These are phyloP conservation scores for Rhodomyrtus tomentosa DNA, from an alignment of 345 rosid species.

Conservation along the genomic window DNA sequence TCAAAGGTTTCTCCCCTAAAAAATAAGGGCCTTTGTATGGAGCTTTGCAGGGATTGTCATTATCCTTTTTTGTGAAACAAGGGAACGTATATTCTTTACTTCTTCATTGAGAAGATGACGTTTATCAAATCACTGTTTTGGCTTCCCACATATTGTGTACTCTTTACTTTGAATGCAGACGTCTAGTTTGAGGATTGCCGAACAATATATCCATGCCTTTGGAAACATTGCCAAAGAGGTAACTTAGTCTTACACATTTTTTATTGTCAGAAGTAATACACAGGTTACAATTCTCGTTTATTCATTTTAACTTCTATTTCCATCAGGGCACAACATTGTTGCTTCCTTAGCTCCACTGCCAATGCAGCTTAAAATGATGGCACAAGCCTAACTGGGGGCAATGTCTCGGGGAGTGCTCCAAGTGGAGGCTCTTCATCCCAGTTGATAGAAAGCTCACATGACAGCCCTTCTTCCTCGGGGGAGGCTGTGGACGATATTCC, in stretches of 20 bases:
- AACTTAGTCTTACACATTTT: no score
- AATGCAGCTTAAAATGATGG: slow-evolving; percentile 67
- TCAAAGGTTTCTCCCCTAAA: background rate
- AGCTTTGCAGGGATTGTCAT: background rate
- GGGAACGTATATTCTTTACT: background rate
- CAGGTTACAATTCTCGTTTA: background rate
- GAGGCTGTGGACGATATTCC: slow-evolving; percentile 16
- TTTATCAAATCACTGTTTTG: background rate
- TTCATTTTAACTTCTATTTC: background rate
- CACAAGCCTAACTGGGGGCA: slow-evolving; percentile 43
- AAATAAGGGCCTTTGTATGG: background rate
- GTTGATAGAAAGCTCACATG: slow-evolving; percentile 8
- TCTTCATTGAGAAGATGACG: background rate
- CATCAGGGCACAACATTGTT: slow-evolving; percentile 76
- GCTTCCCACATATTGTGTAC: background rate
- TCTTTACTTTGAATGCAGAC: slow-evolving; percentile 38
- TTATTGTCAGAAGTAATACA: no score
- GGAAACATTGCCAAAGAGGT: slow-evolving; percentile 90
- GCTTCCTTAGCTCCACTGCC: slow-evolving; percentile 61
- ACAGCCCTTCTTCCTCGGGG: slow-evolving; percentile 3
- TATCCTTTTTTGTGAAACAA: background rate
- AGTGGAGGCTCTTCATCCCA: slow-evolving; percentile 2
- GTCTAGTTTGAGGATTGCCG: slow-evolving; percentile 77
- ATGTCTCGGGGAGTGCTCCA: slow-evolving; percentile 17
- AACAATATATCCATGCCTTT: slow-evolving; percentile 73